Evolutionary conservation across 345 rosid genomes (phyloP).

Genomic region (Clausena lansium): DNA sequence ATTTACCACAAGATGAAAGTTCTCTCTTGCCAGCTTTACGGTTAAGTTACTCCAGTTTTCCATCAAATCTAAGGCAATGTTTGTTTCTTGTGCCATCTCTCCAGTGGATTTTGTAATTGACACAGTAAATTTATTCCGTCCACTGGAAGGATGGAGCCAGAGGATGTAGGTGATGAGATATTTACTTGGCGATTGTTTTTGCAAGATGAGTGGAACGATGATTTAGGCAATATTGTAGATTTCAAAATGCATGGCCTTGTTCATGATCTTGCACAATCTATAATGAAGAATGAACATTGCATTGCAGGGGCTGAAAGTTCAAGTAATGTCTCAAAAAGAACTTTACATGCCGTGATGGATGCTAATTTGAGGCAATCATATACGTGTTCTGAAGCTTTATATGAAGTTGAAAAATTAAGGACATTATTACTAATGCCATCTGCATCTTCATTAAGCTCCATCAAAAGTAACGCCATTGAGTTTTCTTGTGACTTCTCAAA

Average conservation of each 20-base stretch:
- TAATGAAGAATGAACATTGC: constrained; percentile 8
- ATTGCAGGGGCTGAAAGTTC: not conserved
- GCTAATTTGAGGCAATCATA: not conserved
- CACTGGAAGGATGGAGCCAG: not conserved
- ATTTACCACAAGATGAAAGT: not conserved
- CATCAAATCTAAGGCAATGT: not conserved
- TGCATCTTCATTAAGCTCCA: not conserved
- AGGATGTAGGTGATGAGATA: constrained; percentile 15
- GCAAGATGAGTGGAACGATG: not conserved
- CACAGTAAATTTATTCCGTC: not conserved
- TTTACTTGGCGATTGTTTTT: constrained; percentile 19
- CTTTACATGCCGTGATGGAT: not conserved
- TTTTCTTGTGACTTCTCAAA: not conserved
- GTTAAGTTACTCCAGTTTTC: not conserved
- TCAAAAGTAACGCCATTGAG: not conserved
- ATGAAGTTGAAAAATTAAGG: not conserved
- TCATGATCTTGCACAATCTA: constrained; percentile 21
- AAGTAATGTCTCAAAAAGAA: not conserved
- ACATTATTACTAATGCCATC: not conserved
- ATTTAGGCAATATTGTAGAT: not conserved
- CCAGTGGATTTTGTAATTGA: not conserved
- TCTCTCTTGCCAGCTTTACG: constrained; percentile 3
- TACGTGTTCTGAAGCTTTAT: not conserved
- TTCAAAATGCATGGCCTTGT: constrained; percentile 30
- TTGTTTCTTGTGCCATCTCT: not conserved